These are phyloP conservation scores for Botrytis aclada DNA, from an alignment of 2,329 filamentous ascomycete genomes.

Conservation along the genomic window DNA sequence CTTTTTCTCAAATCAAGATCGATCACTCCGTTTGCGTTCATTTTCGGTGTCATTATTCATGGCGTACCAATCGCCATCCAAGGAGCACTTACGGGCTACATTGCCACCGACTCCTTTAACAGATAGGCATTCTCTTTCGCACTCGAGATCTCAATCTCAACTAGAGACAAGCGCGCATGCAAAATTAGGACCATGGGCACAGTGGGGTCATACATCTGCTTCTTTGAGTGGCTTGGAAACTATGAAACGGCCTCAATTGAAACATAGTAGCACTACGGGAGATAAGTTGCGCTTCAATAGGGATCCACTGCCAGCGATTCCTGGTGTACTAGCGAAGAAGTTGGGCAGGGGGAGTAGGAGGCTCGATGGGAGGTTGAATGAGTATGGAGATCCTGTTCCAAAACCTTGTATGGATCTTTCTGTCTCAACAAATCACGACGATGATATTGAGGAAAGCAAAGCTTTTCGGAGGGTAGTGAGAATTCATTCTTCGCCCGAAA, in stretches of 20 bases:
- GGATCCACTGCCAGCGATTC: not conserved
- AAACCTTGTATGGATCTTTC: not conserved
- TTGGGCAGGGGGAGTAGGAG: slow-evolving; percentile 7
- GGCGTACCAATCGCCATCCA: not conserved
- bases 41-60: not conserved
- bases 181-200: slow-evolving; percentile 3
- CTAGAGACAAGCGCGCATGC: not conserved
- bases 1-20: not conserved
- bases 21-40: not conserved
- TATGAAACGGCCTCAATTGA: not conserved
- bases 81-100: not conserved
- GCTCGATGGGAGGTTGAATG: slow-evolving; percentile 11
- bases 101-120: not conserved
- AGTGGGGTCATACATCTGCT: slow-evolving; percentile 10
- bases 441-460: not conserved
- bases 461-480: not conserved
- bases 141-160: not conserved
- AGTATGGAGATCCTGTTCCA: slow-evolving; percentile 15
- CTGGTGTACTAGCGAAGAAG: not conserved
- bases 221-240: not conserved
- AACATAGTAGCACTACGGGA: not conserved
- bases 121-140: not conserved
- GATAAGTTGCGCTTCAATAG: not conserved
- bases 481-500: slow-evolving; percentile 10
- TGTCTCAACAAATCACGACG: not conserved